Evolutionary conservation across 163 green algal species (phyloP).

Genomic region (Trebouxiophyceae sp.): DNA sequence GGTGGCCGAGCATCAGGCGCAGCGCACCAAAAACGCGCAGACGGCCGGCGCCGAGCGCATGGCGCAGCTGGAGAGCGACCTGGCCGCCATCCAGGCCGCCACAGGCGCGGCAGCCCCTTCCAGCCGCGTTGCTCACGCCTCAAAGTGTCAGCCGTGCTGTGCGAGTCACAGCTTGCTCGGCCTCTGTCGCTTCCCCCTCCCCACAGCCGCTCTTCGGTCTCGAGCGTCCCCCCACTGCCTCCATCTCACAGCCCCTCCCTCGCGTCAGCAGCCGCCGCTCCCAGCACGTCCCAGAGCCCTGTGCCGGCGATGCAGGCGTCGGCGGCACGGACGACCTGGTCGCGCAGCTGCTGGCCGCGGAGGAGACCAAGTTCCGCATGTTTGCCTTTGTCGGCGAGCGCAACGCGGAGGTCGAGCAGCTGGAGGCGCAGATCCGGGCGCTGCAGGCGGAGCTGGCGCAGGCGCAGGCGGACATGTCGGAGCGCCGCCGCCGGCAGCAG

Average conservation of each 20-base stretch:
- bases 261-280: no score
- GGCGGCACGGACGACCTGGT: conserved; percentile 74
- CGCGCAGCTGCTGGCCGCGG: conserved; percentile 54
- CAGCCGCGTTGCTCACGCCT: no score
- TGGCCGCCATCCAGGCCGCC: conserved; percentile 66
- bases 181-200: no score
- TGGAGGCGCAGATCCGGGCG: conserved; percentile 60
- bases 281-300: no score
- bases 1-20: conserved; percentile 3
- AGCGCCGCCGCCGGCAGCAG: neutral
- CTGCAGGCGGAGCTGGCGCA: conserved; percentile 28
- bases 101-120: conserved; percentile 28
- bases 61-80: conserved; percentile 69
- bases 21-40: conserved; percentile 10
- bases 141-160: no score
- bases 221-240: no score
- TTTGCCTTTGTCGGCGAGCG: conserved; percentile 87
- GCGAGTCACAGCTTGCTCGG: no score
- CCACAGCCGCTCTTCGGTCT: no score
- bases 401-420: conserved; percentile 74
- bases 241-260: no score
- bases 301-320: conserved; percentile 71
- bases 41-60: conserved; percentile 26
- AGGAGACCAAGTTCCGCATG: conserved; percentile 84
- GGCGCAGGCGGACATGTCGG: neutral